Evolutionary conservation across 1,284 basidiomycete genomes (phyloP).

Genomic region (Ganoderma lucidum): DNA sequence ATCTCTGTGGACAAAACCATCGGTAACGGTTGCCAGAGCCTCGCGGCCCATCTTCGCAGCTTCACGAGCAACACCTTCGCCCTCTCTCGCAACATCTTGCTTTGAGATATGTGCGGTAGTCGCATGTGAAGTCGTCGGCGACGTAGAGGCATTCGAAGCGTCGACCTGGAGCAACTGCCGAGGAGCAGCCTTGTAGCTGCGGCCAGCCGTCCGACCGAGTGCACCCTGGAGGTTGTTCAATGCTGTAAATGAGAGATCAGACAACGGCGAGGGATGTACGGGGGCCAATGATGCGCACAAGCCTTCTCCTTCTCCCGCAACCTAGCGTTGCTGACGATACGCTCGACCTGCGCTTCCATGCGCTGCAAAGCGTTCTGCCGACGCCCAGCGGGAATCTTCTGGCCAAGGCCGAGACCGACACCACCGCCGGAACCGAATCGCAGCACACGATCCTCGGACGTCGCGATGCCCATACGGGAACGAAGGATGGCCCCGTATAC

Average conservation of each 20-base stretch:
- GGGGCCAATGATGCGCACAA: constrained; percentile 51
- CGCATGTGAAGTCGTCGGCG: constrained; percentile 62
- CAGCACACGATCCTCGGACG: constrained; percentile 77
- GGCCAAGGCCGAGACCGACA: constrained; percentile 79
- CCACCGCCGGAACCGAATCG: constrained; percentile 85
- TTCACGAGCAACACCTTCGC: constrained; percentile 68
- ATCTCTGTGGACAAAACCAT: constrained; percentile 66
- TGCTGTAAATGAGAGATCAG: constrained; percentile 48
- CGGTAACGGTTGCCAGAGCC: constrained; percentile 62
- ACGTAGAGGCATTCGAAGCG: constrained; percentile 49
- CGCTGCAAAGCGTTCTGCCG: constrained; percentile 95
- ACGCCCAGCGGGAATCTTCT: constrained; percentile 65
- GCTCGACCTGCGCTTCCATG: constrained; percentile 97
- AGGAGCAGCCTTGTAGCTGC: constrained; percentile 95
- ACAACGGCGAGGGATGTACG: not conserved
- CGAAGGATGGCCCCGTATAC: constrained; percentile 89
- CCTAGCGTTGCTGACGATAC: constrained; percentile 93
- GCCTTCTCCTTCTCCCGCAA: constrained; percentile 86
- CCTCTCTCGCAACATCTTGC: constrained; percentile 51
- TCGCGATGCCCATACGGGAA: constrained; percentile 76
- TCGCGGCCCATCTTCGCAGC: constrained; percentile 78
- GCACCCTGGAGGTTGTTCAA: constrained; percentile 92
- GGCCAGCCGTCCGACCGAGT: constrained; percentile 91
- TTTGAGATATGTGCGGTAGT: constrained; percentile 65
- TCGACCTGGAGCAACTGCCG: constrained; percentile 94